These are phyloP conservation scores for Eucalyptus polyanthemos DNA, from an alignment of 345 rosid genomes.

Conservation along the genomic window DNA sequence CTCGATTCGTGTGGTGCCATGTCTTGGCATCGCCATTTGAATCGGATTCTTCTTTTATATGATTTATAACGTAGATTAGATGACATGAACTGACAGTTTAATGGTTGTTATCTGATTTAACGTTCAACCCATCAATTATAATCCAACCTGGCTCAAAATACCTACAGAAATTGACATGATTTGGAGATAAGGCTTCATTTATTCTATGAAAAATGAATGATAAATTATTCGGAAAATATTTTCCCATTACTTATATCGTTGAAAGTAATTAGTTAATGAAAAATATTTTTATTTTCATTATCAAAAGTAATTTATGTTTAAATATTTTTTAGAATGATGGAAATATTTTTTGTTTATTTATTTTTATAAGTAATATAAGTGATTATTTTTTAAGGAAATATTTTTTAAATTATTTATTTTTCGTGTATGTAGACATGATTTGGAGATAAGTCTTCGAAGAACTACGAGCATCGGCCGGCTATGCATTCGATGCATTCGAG, in stretches of 20 bases:
- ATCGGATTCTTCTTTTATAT: not conserved
- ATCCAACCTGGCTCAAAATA: not conserved
- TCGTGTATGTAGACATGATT: not conserved
- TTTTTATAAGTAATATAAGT: not conserved
- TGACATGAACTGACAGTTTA: not conserved
- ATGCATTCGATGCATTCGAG: not conserved
- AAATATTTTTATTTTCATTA: no score
- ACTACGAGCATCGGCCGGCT: not conserved
- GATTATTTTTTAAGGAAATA: not conserved
- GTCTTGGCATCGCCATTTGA: not conserved
- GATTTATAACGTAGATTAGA: not conserved
- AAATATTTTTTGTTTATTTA: no score
- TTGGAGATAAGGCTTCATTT: rapidly evolving
- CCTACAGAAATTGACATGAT: not conserved
- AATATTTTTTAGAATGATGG: rapidly evolving
- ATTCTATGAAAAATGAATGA: rapidly evolving
- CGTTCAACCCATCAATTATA: not conserved
- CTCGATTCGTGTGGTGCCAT: not conserved
- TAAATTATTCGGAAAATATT: no score
- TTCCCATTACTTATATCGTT: not conserved
- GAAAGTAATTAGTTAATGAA: not conserved
- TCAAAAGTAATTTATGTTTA: no score
- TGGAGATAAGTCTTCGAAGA: not conserved
- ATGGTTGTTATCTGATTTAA: not conserved
- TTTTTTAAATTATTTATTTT: no score